Base-by-base conservation (phyloP, 2,329 filamentous ascomycete genomes). In the Hymenoscyphus salicellus region DNA sequence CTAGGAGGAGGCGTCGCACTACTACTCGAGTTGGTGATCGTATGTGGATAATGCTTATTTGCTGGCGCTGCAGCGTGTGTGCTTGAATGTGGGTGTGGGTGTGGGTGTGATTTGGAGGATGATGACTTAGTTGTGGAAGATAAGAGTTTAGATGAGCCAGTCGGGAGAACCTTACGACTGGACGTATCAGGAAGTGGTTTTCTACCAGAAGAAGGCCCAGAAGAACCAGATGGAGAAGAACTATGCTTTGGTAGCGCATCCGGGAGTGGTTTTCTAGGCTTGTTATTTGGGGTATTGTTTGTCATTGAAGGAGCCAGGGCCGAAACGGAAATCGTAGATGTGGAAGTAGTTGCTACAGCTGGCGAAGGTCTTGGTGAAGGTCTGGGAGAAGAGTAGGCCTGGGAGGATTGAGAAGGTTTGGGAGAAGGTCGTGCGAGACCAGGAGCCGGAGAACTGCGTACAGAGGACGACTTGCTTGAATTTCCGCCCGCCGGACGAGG, bases 361-460 rank as follows among this genome's bases (percentile, higher is more conserved):
- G 62, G 46, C 16, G 65, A 63, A 36, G 60, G 57, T 58, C 62
- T 66, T 41, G 65, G 60, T 33, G 71, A 69, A 41, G 36, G 28
- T 30, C 28, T 30, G 28, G 28, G 28, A 30, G 28, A 30, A 6
- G 28, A 30, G 28, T 30, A 30, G 28, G 28, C 28, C 28, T 30
- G 28, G 3, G 28, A 30, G 28, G 28, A 30, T 30, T 30, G 28
- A 30, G 28, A 30, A 6, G 28, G 28, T 30, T 30, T 30, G 28
- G 28, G 28, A 30, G 28, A 30, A 30, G 64, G 64, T 59, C 30
- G 55, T 17, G 26, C 17, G 55, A 11, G 20, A 52, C 64, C 65
- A 33, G 71, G 66, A 38, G 68, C 65, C 20, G 72, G 69, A 28
- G 71, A 70, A 26, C 63, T 38, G 32, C 65, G 66, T 43, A 67